phyloP scores from a whole-genome alignment of 441 rosid genomes.

The Populus trichocarpa region DNA sequence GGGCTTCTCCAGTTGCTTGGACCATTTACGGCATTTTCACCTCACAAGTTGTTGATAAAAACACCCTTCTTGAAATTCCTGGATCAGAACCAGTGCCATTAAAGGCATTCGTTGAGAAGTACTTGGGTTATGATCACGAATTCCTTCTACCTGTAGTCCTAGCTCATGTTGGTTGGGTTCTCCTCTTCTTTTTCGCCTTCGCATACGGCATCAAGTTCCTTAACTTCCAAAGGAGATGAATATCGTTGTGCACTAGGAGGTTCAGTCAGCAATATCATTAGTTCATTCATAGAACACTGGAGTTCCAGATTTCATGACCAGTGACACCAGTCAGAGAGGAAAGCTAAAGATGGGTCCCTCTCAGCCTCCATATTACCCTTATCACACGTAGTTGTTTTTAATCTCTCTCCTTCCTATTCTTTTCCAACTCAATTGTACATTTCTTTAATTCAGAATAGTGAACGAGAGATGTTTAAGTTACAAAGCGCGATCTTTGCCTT shows the following conservation, averaged over 20 bases:
- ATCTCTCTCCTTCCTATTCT: background rate
- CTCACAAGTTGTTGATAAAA: slow-evolving; percentile 46
- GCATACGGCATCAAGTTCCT: slow-evolving; percentile 60
- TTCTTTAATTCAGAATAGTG: background rate
- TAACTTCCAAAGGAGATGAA: slow-evolving; percentile 57
- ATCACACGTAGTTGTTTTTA: too few species aligned
- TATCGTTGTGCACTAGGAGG: background rate
- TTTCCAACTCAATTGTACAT: background rate
- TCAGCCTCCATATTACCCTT: background rate
- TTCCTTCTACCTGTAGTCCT: slow-evolving; percentile 41
- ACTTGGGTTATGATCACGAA: slow-evolving; percentile 37
- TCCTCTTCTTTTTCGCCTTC: slow-evolving; percentile 49
- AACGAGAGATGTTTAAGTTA: too few species aligned
- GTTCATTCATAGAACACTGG: background rate
- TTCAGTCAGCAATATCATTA: background rate
- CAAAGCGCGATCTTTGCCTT: background rate
- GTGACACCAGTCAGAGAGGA: background rate
- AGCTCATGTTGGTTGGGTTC: slow-evolving; percentile 49
- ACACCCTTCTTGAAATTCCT: slow-evolving; percentile 11
- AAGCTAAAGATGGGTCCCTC: background rate
- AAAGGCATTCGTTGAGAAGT: slow-evolving; percentile 34
- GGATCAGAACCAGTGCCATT: slow-evolving; percentile 17
- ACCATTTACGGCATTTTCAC: slow-evolving; percentile 56
- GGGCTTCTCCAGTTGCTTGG: slow-evolving; percentile 68
- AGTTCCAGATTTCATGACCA: background rate